phyloP scores from a whole-genome alignment of 2,329 filamentous ascomycete genomes.

The Microsporum ferrugineum region DNA sequence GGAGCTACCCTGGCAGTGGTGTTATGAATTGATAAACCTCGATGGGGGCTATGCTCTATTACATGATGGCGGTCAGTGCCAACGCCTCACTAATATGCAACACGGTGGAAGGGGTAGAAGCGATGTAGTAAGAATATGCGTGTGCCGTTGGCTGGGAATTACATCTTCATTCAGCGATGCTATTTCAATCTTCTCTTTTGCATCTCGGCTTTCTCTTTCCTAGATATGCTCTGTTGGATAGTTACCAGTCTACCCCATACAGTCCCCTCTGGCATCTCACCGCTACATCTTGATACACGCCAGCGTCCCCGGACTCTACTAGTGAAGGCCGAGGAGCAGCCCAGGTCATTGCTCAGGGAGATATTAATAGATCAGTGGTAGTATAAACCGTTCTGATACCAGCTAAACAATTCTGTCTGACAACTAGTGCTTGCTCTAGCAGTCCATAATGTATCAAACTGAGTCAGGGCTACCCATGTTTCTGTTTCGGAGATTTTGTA shows the following conservation, averaged over 20 bases:
- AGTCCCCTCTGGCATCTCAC: neutral
- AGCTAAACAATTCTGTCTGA: too few relatives aligned
- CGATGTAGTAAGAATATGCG: too few relatives aligned
- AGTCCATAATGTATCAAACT: too few relatives aligned
- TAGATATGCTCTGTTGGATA: neutral
- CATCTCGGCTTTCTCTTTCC: neutral
- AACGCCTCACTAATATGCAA: too few relatives aligned
- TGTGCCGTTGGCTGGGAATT: neutral
- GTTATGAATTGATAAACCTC: neutral
- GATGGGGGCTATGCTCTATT: neutral
- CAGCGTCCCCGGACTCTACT: neutral
- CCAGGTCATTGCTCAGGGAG: too few relatives aligned
- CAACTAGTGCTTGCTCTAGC: too few relatives aligned
- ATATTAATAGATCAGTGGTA: too few relatives aligned
- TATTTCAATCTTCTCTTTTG: neutral
- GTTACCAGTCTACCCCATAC: neutral
- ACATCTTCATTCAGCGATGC: neutral
- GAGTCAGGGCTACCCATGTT: too few relatives aligned
- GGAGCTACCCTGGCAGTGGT: neutral
- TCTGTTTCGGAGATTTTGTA: too few relatives aligned
- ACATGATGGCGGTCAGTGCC: neutral
- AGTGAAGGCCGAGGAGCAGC: neutral
- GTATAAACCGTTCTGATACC: too few relatives aligned
- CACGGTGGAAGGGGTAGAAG: neutral
- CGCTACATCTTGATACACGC: neutral